Percentiles rank a stretch among this genome's conserved stretches.
Evolutionary conservation across 805 yeast species (phyloP).

Genomic region (Saturnispora dispora): DNA sequence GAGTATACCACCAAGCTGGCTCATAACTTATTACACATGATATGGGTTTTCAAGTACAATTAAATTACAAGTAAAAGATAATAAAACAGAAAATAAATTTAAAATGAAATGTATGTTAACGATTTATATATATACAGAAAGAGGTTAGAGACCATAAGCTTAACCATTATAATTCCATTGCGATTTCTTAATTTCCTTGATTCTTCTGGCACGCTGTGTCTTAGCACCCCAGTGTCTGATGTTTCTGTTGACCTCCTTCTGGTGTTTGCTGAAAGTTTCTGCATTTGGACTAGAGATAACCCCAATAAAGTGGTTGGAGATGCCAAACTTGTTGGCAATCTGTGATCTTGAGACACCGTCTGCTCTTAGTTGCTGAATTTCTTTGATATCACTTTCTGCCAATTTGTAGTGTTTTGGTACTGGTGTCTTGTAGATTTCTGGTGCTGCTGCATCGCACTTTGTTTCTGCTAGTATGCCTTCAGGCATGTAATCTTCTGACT

Average conservation of each 20-base stretch:
- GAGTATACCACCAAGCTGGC: too few species aligned
- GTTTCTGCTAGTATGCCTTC: conserved; percentile 13
- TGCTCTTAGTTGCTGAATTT: conserved; percentile 25
- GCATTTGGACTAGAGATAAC: conserved; percentile 23
- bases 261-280: conserved; percentile 15
- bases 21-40: too few species aligned
- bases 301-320: conserved; percentile 26
- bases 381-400: conserved; percentile 18
- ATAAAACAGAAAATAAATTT: not conserved
- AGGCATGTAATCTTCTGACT: conserved; percentile 22
- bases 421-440: conserved; percentile 18
- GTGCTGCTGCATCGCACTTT: conserved; percentile 18
- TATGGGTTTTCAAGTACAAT: too few species aligned
- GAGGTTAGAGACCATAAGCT: not conserved
- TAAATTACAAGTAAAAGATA: too few species aligned
- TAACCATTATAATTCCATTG: conserved; percentile 17
- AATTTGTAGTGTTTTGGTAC: conserved; percentile 23
- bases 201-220: conserved; percentile 19
- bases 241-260: conserved; percentile 14
- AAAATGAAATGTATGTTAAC: not conserved
- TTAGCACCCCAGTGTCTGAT: conserved; percentile 22
- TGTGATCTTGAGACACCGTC: conserved; percentile 25
- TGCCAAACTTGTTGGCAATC: conserved; percentile 23
- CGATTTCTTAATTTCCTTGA: conserved; percentile 16
- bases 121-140: not conserved